phyloP scores from a whole-genome alignment of 2,329 filamentous ascomycete genomes.

The Dothistroma septosporum region DNA sequence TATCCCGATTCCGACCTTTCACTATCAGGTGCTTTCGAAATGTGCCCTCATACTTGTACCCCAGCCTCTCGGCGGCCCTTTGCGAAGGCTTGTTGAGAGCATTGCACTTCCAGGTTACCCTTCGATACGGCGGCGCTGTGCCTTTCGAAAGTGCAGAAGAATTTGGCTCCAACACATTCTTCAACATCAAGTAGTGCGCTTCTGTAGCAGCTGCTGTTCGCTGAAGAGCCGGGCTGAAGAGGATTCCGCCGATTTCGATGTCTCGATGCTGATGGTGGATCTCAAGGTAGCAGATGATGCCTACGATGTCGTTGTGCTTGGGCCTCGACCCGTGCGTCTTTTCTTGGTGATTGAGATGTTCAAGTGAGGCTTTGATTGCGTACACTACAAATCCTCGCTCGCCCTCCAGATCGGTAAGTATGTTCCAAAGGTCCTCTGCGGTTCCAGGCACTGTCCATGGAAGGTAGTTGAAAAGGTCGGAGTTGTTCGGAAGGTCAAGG shows the following conservation, averaged over 20 bases:
- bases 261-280: conserved; percentile 47
- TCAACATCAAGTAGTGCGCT: conserved; percentile 53
- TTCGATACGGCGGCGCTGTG: conserved; percentile 47
- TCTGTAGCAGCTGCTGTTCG: conserved; percentile 56
- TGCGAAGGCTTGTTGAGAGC: conserved; percentile 52
- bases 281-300: conserved; percentile 44
- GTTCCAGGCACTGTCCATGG: conserved; percentile 32
- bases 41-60: conserved; percentile 57
- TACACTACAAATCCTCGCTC: conserved; percentile 37
- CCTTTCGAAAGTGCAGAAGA: background rate
- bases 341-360: background rate
- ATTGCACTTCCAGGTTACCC: conserved; percentile 64
- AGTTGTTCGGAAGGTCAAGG: conserved; percentile 10
- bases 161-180: conserved; percentile 49
- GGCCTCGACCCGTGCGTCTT: background rate
- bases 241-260: conserved; percentile 56
- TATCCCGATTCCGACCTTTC: conserved; percentile 56
- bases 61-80: conserved; percentile 54
- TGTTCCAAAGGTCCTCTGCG: conserved; percentile 16
- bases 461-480: conserved; percentile 43
- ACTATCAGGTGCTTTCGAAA: conserved; percentile 60
- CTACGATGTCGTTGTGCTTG: conserved; percentile 37
- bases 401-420: conserved; percentile 10
- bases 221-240: conserved; percentile 50
- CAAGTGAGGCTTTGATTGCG: conserved; percentile 40